phyloP scores from a whole-genome alignment of 768 basidiomycete species.

The Boletus subcaerulescens region DNA sequence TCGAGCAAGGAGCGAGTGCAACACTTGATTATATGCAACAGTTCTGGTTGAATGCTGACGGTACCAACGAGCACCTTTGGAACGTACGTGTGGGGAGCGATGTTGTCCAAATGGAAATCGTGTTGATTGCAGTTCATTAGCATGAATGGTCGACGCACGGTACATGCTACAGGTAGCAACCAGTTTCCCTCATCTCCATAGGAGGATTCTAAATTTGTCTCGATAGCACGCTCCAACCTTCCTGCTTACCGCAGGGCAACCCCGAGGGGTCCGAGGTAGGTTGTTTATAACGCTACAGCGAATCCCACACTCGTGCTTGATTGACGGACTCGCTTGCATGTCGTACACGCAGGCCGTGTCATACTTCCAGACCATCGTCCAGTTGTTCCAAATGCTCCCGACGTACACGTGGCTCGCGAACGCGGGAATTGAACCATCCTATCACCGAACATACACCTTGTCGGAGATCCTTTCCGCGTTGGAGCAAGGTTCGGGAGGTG shows the following conservation, averaged over 20 bases:
- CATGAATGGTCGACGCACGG: conserved; percentile 75
- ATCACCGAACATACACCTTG: conserved; percentile 53
- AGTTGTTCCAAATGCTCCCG: conserved; percentile 62
- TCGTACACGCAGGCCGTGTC: conserved; percentile 50
- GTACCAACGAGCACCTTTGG: conserved; percentile 66
- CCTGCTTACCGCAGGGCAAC: conserved; percentile 58
- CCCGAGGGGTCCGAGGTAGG: conserved; percentile 57
- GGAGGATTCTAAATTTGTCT: background rate
- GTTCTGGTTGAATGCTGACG: conserved; percentile 64
- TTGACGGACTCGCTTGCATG: background rate
- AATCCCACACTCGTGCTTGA: background rate
- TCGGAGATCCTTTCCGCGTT: conserved; percentile 52
- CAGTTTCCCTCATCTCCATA: background rate
- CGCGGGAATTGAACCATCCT: conserved; percentile 73
- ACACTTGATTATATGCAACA: conserved; percentile 60
- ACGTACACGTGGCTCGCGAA: conserved; percentile 69
- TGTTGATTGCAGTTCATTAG: conserved; percentile 27
- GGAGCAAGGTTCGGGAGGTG: conserved; percentile 50
- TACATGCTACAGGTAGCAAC: conserved; percentile 39
- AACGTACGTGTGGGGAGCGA: conserved; percentile 42
- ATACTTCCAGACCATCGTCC: conserved; percentile 58
- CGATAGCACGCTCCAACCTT: conserved; percentile 52
- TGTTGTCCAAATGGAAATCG: background rate
- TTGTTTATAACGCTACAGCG: background rate
- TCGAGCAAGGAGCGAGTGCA: conserved; percentile 49